Conservation (phyloP, 768 basidiomycete genomes). For the Auriscalpium microsporum region DNA sequence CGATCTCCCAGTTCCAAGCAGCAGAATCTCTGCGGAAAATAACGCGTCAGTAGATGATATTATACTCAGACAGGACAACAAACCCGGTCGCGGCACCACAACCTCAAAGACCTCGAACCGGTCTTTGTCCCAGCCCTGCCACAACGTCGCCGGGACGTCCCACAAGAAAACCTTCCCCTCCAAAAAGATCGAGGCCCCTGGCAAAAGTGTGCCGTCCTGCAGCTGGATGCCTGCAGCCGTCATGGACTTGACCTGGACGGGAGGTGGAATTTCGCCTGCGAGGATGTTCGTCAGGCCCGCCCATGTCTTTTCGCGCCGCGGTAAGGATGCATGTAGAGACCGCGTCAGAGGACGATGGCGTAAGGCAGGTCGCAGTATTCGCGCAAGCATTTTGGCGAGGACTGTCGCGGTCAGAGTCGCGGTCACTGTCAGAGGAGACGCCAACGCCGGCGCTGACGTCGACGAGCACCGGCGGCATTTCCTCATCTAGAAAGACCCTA, state of each 20-base stretch:
- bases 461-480: neutral
- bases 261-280: slow-evolving; percentile 55
- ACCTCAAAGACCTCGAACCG: slow-evolving; percentile 77
- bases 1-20: slow-evolving; percentile 79
- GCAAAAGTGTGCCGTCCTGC: slow-evolving; percentile 69
- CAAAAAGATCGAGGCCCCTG: slow-evolving; percentile 74
- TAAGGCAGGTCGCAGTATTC: neutral
- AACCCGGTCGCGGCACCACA: slow-evolving; percentile 81
- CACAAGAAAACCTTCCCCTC: slow-evolving; percentile 85
- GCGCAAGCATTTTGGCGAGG: neutral
- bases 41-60: neutral
- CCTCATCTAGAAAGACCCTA: neutral
- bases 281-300: slow-evolving; percentile 57
- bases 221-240: slow-evolving; percentile 57
- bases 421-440: too few relatives aligned
- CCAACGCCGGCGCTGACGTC: too few relatives aligned
- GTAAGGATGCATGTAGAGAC: neutral
- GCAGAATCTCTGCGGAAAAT: slow-evolving; percentile 60
- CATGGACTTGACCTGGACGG: slow-evolving; percentile 66
- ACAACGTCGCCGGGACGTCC: slow-evolving; percentile 64
- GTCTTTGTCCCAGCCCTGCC: slow-evolving; percentile 65
- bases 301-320: slow-evolving; percentile 7
- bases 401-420: neutral
- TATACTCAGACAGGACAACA: slow-evolving; percentile 15
- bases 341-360: neutral